Percentiles rank a stretch among this genome's conserved stretches.
phyloP scores from a whole-genome alignment of 768 basidiomycete species.

The Leccinum disarticulatum region DNA sequence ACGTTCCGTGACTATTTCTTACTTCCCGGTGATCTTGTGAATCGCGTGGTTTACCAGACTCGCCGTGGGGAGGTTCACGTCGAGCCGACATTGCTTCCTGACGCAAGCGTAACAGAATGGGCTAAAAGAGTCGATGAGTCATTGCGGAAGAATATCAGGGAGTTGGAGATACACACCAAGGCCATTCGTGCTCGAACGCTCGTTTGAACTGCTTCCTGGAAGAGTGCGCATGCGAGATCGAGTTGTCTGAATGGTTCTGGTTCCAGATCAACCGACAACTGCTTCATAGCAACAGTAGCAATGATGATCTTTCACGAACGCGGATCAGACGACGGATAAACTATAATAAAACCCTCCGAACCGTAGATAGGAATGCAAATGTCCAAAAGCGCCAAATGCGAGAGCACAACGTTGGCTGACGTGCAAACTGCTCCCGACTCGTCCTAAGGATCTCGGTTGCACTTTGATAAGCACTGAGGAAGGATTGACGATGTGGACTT shows the following conservation, averaged over 20 bases:
- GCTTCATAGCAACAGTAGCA: conserved; percentile 53
- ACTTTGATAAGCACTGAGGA: conserved; percentile 50
- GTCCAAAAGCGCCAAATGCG: conserved; percentile 64
- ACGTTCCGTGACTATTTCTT: conserved; percentile 35
- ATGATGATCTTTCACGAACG: conserved; percentile 43
- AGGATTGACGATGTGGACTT: conserved; percentile 50
- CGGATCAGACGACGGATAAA: neutral
- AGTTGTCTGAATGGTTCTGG: conserved; percentile 48
- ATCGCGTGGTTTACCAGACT: conserved; percentile 4
- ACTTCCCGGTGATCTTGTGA: conserved; percentile 32
- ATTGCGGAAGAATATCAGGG: neutral
- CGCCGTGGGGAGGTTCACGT: conserved; percentile 14
- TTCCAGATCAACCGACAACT: conserved; percentile 41
- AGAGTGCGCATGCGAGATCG: conserved; percentile 46
- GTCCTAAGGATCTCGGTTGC: conserved; percentile 46
- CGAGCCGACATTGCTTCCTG: conserved; percentile 40
- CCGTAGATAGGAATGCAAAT: conserved; percentile 53
- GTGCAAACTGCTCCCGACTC: conserved; percentile 41
- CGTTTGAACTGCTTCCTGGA: conserved; percentile 42
- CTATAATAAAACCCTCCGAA: conserved; percentile 29
- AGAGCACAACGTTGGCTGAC: conserved; percentile 45
- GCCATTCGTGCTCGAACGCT: conserved; percentile 52
- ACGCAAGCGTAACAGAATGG: conserved; percentile 45
- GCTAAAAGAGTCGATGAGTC: conserved; percentile 29
- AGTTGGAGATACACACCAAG: conserved; percentile 32